Conservation (phyloP, 2,329 filamentous ascomycete genomes). For the Pleurostoma richardsiae region DNA sequence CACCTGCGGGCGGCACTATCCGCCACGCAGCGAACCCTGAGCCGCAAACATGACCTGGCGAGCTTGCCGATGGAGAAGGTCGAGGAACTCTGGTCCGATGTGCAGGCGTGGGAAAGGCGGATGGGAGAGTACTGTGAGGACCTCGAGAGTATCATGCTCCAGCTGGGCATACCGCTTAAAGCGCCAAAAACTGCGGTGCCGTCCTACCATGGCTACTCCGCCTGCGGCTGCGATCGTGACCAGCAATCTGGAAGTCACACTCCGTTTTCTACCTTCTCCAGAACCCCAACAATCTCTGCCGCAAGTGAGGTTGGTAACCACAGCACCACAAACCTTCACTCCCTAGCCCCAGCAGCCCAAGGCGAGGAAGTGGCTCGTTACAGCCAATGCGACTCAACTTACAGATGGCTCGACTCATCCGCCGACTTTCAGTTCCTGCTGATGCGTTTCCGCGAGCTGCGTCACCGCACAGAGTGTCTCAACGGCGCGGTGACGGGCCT, state of each 20-base stretch:
- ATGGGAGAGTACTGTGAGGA: conserved; percentile 18
- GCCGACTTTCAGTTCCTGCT: conserved; percentile 15
- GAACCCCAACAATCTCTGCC: background rate
- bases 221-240: background rate
- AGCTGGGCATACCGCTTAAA: conserved; percentile 15
- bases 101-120: conserved; percentile 17
- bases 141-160: conserved; percentile 17
- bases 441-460: conserved; percentile 13
- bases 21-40: conserved; percentile 14
- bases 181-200: conserved; percentile 1
- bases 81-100: conserved; percentile 19
- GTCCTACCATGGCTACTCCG: background rate
- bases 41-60: conserved; percentile 16
- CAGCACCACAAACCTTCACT: no score
- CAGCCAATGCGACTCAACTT: background rate
- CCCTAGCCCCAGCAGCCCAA: no score
- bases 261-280: background rate
- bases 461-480: conserved; percentile 14
- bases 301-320: background rate
- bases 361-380: background rate
- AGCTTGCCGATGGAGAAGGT: conserved; percentile 11
- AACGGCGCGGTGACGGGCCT: conserved; percentile 16
- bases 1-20: conserved; percentile 14
- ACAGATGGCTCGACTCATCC: conserved; percentile 9
- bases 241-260: background rate